phyloP scores from a whole-genome alignment of 805 yeast genomes.

The Helenozyma rhizophorensis region DNA sequence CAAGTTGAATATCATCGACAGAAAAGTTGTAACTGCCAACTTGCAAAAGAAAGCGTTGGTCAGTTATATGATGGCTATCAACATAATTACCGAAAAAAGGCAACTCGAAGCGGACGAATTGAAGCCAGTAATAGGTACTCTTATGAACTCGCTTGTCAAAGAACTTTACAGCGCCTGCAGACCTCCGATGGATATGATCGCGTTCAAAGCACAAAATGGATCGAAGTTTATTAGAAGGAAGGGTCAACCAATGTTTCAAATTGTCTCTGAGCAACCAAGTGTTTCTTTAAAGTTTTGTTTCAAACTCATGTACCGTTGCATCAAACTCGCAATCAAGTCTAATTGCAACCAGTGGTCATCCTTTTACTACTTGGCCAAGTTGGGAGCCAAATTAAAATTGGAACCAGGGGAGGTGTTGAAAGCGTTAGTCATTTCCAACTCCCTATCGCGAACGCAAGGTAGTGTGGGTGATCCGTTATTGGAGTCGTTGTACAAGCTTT shows the following conservation, averaged over 20 bases:
- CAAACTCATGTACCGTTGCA: slow-evolving; percentile 38
- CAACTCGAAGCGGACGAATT: slow-evolving; percentile 6
- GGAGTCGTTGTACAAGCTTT: slow-evolving; percentile 73
- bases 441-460: slow-evolving; percentile 33
- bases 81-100: slow-evolving; percentile 19
- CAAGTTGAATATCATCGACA: slow-evolving; percentile 59
- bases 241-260: slow-evolving; percentile 24
- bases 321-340: slow-evolving; percentile 44
- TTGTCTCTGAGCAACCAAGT: slow-evolving; percentile 18
- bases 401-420: slow-evolving; percentile 33
- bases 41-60: slow-evolving; percentile 66
- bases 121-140: slow-evolving; percentile 33
- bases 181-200: slow-evolving; percentile 62
- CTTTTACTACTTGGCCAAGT: slow-evolving; percentile 54
- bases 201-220: slow-evolving; percentile 41
- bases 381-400: slow-evolving; percentile 45
- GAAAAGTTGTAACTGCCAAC: slow-evolving; percentile 55
- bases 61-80: slow-evolving; percentile 72
- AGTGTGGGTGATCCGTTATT: slow-evolving; percentile 51
- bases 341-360: slow-evolving; percentile 56
- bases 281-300: slow-evolving; percentile 25
- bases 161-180: slow-evolving; percentile 57
- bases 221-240: slow-evolving; percentile 31
- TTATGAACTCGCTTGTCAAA: slow-evolving; percentile 54
- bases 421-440: slow-evolving; percentile 42